These are phyloP conservation scores for Phytopythium cucurbitacearum DNA, from an alignment of 352 stramenopile genomes.

Conservation along the genomic window DNA sequence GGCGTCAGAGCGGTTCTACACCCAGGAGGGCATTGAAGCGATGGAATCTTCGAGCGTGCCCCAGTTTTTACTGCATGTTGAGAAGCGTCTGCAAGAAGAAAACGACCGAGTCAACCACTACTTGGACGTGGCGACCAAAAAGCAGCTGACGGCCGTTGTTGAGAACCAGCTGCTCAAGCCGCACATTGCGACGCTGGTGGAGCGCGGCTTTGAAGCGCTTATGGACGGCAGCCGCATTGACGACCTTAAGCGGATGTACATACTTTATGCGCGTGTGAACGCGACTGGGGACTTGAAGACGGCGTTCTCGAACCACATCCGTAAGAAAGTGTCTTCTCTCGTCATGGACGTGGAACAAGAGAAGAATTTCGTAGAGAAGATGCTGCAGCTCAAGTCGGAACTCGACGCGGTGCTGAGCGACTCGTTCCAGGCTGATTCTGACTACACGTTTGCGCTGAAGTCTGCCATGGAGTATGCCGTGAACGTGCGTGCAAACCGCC, in stretches of 20 bases:
- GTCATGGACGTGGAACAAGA: conserved; percentile 82
- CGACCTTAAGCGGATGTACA: conserved; percentile 87
- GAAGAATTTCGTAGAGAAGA: conserved; percentile 87
- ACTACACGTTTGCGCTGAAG: conserved; percentile 83
- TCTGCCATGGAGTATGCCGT: conserved; percentile 88
- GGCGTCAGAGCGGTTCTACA: conserved; percentile 86
- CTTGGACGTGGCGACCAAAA: conserved; percentile 69
- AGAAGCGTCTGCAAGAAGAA: conserved; percentile 84
- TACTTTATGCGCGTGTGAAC: conserved; percentile 71
- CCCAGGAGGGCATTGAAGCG: conserved; percentile 57
- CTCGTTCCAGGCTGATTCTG: conserved; percentile 67
- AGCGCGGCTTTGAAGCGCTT: conserved; percentile 84
- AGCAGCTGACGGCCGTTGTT: conserved; percentile 63
- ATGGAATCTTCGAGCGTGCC: conserved; percentile 66
- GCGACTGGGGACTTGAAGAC: conserved; percentile 62
- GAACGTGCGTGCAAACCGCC: conserved; percentile 80
- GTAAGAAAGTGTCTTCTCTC: conserved; percentile 66
- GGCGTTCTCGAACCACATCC: conserved; percentile 69
- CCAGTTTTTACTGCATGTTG: conserved; percentile 86
- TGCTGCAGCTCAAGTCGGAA: conserved; percentile 83
- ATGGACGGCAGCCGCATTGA: conserved; percentile 79
- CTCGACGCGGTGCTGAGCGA: conserved; percentile 74
- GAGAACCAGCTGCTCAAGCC: conserved; percentile 83
- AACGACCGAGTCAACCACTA: conserved; percentile 70
- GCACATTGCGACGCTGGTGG: conserved; percentile 76